These are phyloP conservation scores for Saturnispora serradocipensis DNA, from an alignment of 805 yeast species.

Conservation along the genomic window DNA sequence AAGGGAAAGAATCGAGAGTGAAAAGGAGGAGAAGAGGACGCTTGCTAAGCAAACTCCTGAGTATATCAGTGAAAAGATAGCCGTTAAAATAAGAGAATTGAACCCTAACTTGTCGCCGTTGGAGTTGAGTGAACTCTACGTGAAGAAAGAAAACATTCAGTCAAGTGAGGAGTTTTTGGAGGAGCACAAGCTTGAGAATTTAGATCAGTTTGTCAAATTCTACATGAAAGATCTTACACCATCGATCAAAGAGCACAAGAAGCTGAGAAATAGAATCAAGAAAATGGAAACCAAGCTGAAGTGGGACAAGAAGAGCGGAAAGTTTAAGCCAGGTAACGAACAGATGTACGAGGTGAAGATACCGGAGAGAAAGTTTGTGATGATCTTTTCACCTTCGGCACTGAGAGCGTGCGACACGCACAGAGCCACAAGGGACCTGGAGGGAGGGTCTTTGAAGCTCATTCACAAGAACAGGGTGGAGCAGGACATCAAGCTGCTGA, in stretches of 20 bases:
- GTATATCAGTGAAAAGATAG: constrained; percentile 58
- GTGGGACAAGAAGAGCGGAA: constrained; percentile 21
- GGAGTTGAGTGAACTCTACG: constrained; percentile 59
- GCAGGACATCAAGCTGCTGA: constrained; percentile 45
- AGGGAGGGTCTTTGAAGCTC: constrained; percentile 50
- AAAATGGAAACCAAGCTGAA: constrained; percentile 18
- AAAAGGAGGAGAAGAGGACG: constrained; percentile 44
- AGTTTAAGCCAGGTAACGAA: constrained; percentile 10
- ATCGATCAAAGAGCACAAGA: constrained; percentile 18
- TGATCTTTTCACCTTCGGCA: constrained; percentile 65
- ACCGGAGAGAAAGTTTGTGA: constrained; percentile 35
- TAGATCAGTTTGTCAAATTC: constrained; percentile 43
- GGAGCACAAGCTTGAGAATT: constrained; percentile 45
- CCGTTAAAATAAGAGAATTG: constrained; percentile 46
- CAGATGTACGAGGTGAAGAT: constrained; percentile 11
- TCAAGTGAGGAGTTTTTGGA: constrained; percentile 52
- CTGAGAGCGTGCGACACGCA: constrained; percentile 80
- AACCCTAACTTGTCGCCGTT: constrained; percentile 64
- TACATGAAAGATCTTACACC: constrained; percentile 42
- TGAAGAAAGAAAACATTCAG: constrained; percentile 45
- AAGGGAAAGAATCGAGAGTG: constrained; percentile 57
- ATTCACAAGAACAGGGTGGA: constrained; percentile 66
- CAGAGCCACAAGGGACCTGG: constrained; percentile 44
- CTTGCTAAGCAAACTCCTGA: constrained; percentile 50
- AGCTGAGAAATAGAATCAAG: constrained; percentile 23